Base-by-base conservation (phyloP, 768 basidiomycete species). In the Agrocybe praecox region DNA sequence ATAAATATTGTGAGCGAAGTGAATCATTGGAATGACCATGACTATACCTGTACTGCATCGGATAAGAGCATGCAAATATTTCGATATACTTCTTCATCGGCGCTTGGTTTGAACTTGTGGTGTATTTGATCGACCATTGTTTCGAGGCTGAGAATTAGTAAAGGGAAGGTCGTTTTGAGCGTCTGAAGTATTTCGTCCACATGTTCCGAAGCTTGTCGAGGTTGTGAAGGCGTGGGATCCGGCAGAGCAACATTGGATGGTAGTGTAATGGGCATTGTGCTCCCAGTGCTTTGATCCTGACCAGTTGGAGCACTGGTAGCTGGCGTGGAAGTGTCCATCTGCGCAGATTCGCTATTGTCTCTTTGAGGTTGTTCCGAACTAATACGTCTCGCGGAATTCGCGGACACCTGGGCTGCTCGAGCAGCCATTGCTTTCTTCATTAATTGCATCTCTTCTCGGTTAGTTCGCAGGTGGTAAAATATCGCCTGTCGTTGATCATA, bases 51-150 rank as follows among this genome's bases (percentile, higher is more conserved):
- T 60, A 96, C 80, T 1, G 90, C 94, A 68, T 98, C 96, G 57
- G 89, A 86, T 33, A 98, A 76, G 19, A 98, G 75, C 74, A 96
- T 89, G 61, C 88, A 90, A 45, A 95, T 85, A 64, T 93, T 85
- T 17, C 97, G 85, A 73, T 98, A 98, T 7, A 95, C 87, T 61
- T 98, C 96, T 72, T 99, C 97, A 57, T 99, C 97, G 2, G 86
- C 82, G 1, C 84, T 80, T 2, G 90, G 85, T 70, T 97, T 96
- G 76, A 98, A 96, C 50, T 94, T 85, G 56, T 87, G 83, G 19
- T 86, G 81, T 61, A 99, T 90, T 72, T 98, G 95, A 62, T 99
- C 97, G 4, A 96, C 90, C 82, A 98, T 90, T 15, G 94, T 96
- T 75, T 99, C 97, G 80, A 99, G 80, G 55, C 94, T 97, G 19